Evolutionary conservation across 139 green algal species (phyloP).

Genomic region (Chlorella vulgaris): DNA sequence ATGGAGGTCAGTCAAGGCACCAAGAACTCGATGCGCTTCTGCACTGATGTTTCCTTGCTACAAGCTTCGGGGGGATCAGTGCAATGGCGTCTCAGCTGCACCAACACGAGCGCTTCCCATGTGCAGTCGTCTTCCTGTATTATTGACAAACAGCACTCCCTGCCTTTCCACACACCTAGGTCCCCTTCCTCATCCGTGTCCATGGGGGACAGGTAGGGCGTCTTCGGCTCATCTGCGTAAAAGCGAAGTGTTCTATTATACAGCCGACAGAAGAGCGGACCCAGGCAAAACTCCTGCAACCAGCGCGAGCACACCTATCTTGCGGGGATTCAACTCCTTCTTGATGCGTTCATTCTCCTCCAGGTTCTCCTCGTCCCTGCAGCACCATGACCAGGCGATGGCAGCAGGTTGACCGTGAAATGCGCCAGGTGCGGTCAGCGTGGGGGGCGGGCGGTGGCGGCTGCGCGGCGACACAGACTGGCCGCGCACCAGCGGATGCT

Average conservation of each 20-base stretch:
- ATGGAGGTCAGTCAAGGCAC: background rate
- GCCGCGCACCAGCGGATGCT: slow-evolving; percentile 1
- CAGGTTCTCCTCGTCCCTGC: slow-evolving; percentile 54
- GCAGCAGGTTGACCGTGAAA: background rate
- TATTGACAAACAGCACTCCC: background rate
- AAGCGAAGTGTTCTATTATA: no score
- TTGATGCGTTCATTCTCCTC: slow-evolving; percentile 58
- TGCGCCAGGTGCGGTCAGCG: background rate
- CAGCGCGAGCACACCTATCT: no score
- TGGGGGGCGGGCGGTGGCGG: background rate
- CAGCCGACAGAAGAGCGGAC: no score
- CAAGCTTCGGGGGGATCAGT: no score
- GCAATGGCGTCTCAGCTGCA: no score
- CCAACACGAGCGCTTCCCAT: no score
- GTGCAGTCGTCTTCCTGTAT: no score
- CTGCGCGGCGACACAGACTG: background rate
- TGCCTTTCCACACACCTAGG: background rate
- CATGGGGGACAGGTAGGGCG: slow-evolving; percentile 44
- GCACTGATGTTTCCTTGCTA: no score
- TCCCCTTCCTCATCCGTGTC: slow-evolving; percentile 45
- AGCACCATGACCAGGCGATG: background rate
- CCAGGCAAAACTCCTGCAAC: no score
- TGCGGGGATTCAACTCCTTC: slow-evolving; percentile 46
- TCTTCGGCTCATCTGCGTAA: slow-evolving; percentile 56
- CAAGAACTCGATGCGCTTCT: background rate